Conservation (phyloP, 164 flowering plant species). For the Berberis thunbergii region DNA sequence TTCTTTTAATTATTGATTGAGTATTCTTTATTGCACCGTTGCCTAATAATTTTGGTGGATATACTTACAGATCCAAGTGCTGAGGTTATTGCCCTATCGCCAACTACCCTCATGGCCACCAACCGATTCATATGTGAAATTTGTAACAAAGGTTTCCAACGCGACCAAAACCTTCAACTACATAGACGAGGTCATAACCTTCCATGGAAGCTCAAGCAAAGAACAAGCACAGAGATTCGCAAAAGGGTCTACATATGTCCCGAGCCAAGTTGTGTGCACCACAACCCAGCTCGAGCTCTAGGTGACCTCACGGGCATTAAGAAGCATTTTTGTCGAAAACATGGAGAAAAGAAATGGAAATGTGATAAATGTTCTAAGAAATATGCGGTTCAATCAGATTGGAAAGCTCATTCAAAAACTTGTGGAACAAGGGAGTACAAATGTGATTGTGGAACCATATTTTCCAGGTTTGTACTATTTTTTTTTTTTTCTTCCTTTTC, state of each 20-base stretch:
- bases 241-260: constrained; percentile 57
- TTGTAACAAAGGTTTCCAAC: constrained; percentile 55
- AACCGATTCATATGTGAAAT: constrained; percentile 52
- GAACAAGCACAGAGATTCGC: constrained; percentile 31
- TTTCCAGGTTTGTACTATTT: constrained; percentile 35
- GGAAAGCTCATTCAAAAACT: constrained; percentile 57
- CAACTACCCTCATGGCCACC: constrained; percentile 45
- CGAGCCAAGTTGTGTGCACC: constrained; percentile 44
- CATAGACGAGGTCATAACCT: constrained; percentile 59
- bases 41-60: no score
- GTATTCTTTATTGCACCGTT: no score
- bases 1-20: no score
- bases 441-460: constrained; percentile 59
- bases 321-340: constrained; percentile 57
- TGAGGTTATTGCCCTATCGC: constrained; percentile 52
- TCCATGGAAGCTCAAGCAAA: constrained; percentile 61
- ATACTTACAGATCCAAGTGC: constrained; percentile 42
- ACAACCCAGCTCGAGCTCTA: constrained; percentile 45
- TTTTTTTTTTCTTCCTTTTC: neutral
- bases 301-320: constrained; percentile 59
- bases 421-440: constrained; percentile 57
- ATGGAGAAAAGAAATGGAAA: constrained; percentile 69
- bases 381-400: constrained; percentile 60
- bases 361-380: constrained; percentile 59
- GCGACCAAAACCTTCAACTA: constrained; percentile 56